Conservation (phyloP, 345 rosid genomes). For the Euphorbia lathyris region DNA sequence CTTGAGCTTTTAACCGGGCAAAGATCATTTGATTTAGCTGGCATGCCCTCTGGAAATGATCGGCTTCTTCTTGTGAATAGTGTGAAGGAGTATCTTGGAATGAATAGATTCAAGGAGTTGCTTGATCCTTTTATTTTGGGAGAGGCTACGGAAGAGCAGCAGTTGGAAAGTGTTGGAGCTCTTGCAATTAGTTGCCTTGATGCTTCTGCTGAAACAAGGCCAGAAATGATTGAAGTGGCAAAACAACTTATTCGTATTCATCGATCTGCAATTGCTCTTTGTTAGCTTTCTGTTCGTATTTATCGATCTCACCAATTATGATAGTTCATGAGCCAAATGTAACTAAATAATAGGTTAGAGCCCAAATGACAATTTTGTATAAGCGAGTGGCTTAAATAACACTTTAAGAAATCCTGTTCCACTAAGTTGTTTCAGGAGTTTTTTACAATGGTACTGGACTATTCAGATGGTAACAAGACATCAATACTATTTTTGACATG, state of each 20-base stretch:
- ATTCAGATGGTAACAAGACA: too few species aligned
- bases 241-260: constrained; percentile 10
- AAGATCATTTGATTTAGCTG: neutral
- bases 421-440: too few species aligned
- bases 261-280: neutral
- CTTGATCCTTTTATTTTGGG: constrained; percentile 9
- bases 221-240: constrained; percentile 22
- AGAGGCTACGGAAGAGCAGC: constrained; percentile 8
- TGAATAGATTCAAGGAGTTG: constrained; percentile 4
- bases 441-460: too few species aligned
- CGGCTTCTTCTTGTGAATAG: neutral
- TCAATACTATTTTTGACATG: too few species aligned
- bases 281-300: neutral
- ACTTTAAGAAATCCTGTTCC: too few species aligned
- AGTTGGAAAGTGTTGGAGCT: constrained; percentile 2
- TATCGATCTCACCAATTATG: too few species aligned
- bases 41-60: neutral
- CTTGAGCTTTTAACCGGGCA: constrained; percentile 20
- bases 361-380: too few species aligned
- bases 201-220: constrained; percentile 11
- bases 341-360: too few species aligned
- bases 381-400: too few species aligned
- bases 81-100: neutral
- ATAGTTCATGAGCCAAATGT: too few species aligned
- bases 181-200: constrained; percentile 3